phyloP scores from a whole-genome alignment of 2,329 filamentous ascomycete genomes.

The Trichoderma brevicompactum region DNA sequence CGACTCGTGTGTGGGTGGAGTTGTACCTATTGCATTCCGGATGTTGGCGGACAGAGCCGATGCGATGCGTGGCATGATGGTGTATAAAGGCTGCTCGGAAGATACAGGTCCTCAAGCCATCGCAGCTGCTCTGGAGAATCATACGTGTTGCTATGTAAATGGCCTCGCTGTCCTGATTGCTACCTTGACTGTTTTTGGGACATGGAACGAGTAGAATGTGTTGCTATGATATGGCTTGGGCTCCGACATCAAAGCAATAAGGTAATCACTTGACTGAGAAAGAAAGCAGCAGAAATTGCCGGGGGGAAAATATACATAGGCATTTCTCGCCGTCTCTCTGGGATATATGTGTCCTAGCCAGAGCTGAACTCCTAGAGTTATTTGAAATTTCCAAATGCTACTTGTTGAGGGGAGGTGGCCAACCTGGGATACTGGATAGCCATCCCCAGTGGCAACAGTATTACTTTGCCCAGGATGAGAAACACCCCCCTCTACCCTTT shows the following conservation, averaged over 20 bases:
- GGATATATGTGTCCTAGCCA: too few relatives aligned
- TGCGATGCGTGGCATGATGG: background rate
- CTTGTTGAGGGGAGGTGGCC: too few relatives aligned
- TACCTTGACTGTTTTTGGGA: background rate
- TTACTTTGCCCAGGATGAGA: constrained; percentile 19
- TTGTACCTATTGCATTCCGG: background rate
- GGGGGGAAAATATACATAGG: too few relatives aligned
- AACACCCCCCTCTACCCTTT: background rate
- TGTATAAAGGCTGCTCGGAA: too few relatives aligned
- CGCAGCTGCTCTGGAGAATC: background rate
- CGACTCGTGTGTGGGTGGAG: constrained; percentile 9
- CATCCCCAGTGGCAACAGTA: background rate
- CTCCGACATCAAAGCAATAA: too few relatives aligned
- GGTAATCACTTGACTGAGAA: too few relatives aligned
- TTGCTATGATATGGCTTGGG: too few relatives aligned
- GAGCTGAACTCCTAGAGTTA: too few relatives aligned
- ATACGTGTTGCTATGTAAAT: constrained; percentile 11
- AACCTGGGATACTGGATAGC: too few relatives aligned
- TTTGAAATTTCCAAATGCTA: too few relatives aligned
- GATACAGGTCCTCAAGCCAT: background rate
- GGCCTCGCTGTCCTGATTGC: background rate
- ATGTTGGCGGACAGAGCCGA: background rate
- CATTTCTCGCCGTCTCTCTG: too few relatives aligned
- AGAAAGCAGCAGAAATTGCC: too few relatives aligned
- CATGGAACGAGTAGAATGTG: background rate